Percentiles rank a stretch among this genome's conserved stretches.
Evolutionary conservation across 1,284 basidiomycete genomes (phyloP).

Genomic region (Marasmius fiardii): DNA sequence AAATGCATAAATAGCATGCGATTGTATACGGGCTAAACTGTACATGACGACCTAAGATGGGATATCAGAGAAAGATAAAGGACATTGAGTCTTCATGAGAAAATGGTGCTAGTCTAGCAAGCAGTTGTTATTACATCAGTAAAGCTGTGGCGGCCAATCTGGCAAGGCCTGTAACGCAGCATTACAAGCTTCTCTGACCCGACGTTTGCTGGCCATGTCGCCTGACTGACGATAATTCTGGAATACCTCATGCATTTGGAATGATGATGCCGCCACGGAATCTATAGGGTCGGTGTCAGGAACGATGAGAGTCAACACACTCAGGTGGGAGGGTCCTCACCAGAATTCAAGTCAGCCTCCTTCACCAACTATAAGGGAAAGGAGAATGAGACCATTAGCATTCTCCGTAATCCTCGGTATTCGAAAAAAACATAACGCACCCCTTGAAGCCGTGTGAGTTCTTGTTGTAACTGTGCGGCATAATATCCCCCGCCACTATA

Average conservation of each 20-base stretch:
- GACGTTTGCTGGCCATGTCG: slow-evolving; percentile 51
- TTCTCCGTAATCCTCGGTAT: neutral
- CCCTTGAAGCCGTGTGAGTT: slow-evolving; percentile 43
- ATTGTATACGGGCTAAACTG: no score
- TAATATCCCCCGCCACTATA: slow-evolving; percentile 36
- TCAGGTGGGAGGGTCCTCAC: slow-evolving; percentile 28
- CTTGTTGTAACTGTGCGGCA: slow-evolving; percentile 44
- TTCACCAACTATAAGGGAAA: slow-evolving; percentile 39
- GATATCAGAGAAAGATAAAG: no score
- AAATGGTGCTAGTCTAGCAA: neutral
- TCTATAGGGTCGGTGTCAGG: slow-evolving; percentile 30
- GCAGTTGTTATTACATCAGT: slow-evolving; percentile 7
- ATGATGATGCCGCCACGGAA: slow-evolving; percentile 49
- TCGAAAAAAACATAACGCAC: slow-evolving; percentile 32
- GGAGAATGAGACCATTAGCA: neutral
- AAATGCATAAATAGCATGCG: neutral
- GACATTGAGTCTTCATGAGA: no score
- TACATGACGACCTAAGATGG: no score
- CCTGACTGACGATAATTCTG: slow-evolving; percentile 55
- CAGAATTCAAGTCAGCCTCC: slow-evolving; percentile 47
- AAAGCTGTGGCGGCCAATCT: slow-evolving; percentile 46
- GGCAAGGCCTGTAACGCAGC: slow-evolving; percentile 53
- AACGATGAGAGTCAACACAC: neutral
- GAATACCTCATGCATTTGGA: slow-evolving; percentile 59
- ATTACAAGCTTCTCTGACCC: slow-evolving; percentile 60